Base-by-base conservation (phyloP, 768 basidiomycete genomes). In the Amyloporia xantha region DNA sequence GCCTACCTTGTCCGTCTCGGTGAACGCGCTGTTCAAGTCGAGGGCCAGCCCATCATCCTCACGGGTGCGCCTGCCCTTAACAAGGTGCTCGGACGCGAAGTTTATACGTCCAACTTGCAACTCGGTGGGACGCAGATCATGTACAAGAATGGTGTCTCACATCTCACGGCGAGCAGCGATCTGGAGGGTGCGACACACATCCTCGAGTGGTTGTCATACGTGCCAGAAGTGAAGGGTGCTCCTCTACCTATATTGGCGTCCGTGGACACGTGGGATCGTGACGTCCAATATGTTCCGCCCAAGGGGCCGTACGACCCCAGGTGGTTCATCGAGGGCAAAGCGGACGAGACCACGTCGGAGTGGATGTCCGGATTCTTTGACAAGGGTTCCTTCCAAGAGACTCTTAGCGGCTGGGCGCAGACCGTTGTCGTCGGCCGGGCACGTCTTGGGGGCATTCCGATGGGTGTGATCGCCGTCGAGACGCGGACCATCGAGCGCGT, bases 91-190 rank as follows among this genome's bases (percentile, higher is more conserved):
- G 96, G 96, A 53, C 88, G 96, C 42, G 96, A 98, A 67, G 96
- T 99, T 40, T 98, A 99, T 66, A 97, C 96, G 7, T 96, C 93
- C 47, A 98, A 98, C 67, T 68, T 99, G 58, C 96, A 98, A 67
- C 88, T 99, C 51, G 96, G 96, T 54, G 96, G 96, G 47, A 98
- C 96, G n/a, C 96, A 99, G 63, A 98, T 99, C 74, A 98, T 99
- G 96, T 89, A 92, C 81, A 97, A 97, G 81, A 99, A 99, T 63
- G 96, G 96, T 69, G 90, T 98, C 48, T 96, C 95, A 4, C 96
- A 99, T 65, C 72, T 98, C 50, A 94, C 91, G 3, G 94, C 96
- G 27, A 81, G 81, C 59, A 97, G 92, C 64, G 96, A 99, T 64
- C 72, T 99, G 27, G 91, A 98, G 66, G 96, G 96, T 50, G 92